Evolutionary conservation across 140 eudicot genomes (phyloP).

Genomic region (Flaveria floridana): DNA sequence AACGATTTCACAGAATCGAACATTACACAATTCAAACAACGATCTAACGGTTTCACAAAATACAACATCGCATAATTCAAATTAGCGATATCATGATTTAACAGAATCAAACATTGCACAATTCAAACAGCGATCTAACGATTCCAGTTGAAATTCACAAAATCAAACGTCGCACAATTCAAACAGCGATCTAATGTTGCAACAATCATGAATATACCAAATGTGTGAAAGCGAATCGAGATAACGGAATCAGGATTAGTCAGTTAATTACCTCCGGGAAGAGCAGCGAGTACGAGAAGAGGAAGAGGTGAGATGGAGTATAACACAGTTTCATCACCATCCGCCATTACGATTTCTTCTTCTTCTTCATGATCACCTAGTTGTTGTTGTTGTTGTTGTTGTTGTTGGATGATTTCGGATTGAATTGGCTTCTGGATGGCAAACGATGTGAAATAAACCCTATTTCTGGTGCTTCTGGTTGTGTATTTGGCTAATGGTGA

Average conservation of each 20-base stretch:
- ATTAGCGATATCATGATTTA: too few species aligned
- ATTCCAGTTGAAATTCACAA: too few species aligned
- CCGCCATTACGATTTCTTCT: conserved; percentile 32
- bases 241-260: not conserved
- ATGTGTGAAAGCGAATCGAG: not conserved
- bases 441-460: conserved; percentile 21
- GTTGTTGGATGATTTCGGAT: conserved; percentile 17
- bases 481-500: conserved; percentile 25
- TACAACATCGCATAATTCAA: too few species aligned
- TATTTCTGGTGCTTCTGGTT: conserved; percentile 14
- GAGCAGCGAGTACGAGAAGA: conserved; percentile 65
- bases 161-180: too few species aligned
- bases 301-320: conserved; percentile 74
- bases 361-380: not conserved
- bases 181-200: too few species aligned
- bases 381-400: not conserved
- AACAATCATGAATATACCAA: too few species aligned
- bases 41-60: not conserved
- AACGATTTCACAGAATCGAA: not conserved
- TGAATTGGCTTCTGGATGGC: conserved; percentile 27
- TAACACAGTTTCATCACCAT: conserved; percentile 32
- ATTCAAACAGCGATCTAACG: not conserved
- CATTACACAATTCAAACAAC: not conserved
- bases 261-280: conserved; percentile 76
- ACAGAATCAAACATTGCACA: not conserved